These are phyloP conservation scores for Stephanocyclus meneghinianus DNA, from an alignment of 352 stramenopile species.

Conservation along the genomic window DNA sequence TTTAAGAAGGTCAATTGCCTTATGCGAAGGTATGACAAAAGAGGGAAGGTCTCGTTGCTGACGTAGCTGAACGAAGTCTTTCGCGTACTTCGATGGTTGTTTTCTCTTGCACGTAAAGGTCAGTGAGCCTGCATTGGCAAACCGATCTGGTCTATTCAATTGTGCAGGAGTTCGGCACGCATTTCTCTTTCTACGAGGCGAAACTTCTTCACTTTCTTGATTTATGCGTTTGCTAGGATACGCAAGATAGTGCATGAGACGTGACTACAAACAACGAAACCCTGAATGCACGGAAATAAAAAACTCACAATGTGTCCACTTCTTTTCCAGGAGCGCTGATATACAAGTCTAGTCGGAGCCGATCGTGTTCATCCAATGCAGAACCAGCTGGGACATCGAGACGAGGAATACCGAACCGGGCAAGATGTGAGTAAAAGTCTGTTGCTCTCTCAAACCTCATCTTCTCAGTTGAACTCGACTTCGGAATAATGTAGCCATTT, in stretches of 20 bases:
- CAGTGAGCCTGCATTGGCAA: not conserved
- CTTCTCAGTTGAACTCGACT: slow-evolving; percentile 10
- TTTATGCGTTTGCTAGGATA: slow-evolving; percentile 16
- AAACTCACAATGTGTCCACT: slow-evolving; percentile 38
- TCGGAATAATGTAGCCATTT: slow-evolving; percentile 19
- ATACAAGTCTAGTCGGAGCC: slow-evolving; percentile 22
- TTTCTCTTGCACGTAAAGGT: not conserved
- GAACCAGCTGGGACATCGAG: not conserved
- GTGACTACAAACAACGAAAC: not conserved
- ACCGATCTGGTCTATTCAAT: not conserved
- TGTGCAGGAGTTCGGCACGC: not conserved
- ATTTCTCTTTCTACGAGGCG: slow-evolving; percentile 20
- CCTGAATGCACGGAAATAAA: not conserved
- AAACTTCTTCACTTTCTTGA: slow-evolving; percentile 19
- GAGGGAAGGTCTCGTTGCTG: slow-evolving; percentile 11
- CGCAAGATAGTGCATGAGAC: slow-evolving; percentile 6
- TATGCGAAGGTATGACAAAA: slow-evolving; percentile 10
- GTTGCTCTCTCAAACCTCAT: slow-evolving; percentile 8
- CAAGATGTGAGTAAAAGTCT: slow-evolving; percentile 2
- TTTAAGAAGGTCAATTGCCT: not conserved
- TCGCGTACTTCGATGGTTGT: not conserved
- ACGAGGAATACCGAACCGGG: slow-evolving; percentile 5
- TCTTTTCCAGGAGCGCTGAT: slow-evolving; percentile 1
- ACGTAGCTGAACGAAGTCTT: not conserved
- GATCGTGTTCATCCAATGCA: slow-evolving; percentile 8